phyloP scores from a whole-genome alignment of 345 rosid species.

The Carallia brachiata region DNA sequence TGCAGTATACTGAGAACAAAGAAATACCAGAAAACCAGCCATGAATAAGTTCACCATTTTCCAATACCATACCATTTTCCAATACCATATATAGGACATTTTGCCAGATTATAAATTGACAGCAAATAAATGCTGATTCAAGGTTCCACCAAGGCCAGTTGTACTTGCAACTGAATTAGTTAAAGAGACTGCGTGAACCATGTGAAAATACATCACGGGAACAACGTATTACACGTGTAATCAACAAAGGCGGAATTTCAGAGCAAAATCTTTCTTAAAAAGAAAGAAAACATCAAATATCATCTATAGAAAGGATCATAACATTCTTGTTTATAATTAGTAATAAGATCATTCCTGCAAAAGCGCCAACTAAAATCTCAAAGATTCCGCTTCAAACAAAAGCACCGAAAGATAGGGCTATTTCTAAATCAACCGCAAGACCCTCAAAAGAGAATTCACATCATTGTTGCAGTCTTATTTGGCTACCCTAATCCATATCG shows the following conservation, averaged over 20 bases:
- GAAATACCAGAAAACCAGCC: not conserved
- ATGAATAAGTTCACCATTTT: not conserved
- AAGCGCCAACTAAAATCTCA: too few species aligned
- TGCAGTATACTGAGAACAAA: too few species aligned
- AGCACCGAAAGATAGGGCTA: too few species aligned
- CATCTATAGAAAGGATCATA: not conserved
- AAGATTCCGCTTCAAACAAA: too few species aligned
- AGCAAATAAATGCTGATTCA: not conserved
- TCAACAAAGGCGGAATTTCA: too few species aligned
- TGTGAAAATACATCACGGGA: not conserved
- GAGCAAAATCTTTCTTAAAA: not conserved
- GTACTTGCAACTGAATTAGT: not conserved
- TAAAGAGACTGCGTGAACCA: not conserved
- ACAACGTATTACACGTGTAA: not conserved
- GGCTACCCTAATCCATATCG: too few species aligned
- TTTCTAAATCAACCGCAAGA: too few species aligned
- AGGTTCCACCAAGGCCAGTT: not conserved
- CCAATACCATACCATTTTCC: not conserved
- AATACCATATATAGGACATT: not conserved
- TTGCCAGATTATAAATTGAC: not conserved
- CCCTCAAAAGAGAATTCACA: too few species aligned
- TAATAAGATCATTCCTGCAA: too few species aligned
- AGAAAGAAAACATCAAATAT: not conserved
- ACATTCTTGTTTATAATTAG: not conserved
- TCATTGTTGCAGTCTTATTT: too few species aligned